phyloP scores from a whole-genome alignment of 164 flowering plant genomes.

The Taxillus chinensis region DNA sequence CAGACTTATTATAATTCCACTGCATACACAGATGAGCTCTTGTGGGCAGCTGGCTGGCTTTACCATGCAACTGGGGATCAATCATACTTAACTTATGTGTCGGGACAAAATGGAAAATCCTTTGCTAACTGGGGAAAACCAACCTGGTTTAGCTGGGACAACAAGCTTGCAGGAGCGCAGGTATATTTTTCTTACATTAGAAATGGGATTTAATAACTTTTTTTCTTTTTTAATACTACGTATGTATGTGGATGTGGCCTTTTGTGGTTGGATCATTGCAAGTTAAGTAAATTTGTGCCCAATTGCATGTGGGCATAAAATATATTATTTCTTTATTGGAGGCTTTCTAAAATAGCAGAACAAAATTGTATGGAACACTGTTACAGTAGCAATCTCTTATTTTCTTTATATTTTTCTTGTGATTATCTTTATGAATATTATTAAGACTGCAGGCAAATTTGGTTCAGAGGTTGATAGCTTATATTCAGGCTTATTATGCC shows the following conservation, averaged over 20 bases:
- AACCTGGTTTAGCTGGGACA: constrained; percentile 96
- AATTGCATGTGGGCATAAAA: no score
- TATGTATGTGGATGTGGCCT: not conserved
- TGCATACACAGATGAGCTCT: constrained; percentile 84
- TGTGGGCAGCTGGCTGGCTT: constrained; percentile 97
- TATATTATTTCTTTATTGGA: no score
- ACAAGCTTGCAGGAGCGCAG: constrained; percentile 89
- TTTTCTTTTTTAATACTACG: not conserved
- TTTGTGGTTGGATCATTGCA: not conserved
- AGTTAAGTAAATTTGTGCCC: no score
- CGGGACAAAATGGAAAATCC: constrained; percentile 45
- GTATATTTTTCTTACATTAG: constrained; percentile 22
- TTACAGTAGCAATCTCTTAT: no score
- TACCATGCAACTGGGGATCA: constrained; percentile 81
- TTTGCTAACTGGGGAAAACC: constrained; percentile 66
- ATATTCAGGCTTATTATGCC: no score
- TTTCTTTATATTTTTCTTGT: no score
- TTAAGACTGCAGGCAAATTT: no score
- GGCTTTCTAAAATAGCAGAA: no score
- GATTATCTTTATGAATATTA: no score
- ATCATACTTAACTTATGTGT: constrained; percentile 52
- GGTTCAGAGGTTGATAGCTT: no score
- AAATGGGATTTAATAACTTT: not conserved
- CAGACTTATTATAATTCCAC: constrained; percentile 69
- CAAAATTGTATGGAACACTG: no score